Conservation (phyloP, 2,329 filamentous ascomycete species). For the Plectosphaerella cucumerina region DNA sequence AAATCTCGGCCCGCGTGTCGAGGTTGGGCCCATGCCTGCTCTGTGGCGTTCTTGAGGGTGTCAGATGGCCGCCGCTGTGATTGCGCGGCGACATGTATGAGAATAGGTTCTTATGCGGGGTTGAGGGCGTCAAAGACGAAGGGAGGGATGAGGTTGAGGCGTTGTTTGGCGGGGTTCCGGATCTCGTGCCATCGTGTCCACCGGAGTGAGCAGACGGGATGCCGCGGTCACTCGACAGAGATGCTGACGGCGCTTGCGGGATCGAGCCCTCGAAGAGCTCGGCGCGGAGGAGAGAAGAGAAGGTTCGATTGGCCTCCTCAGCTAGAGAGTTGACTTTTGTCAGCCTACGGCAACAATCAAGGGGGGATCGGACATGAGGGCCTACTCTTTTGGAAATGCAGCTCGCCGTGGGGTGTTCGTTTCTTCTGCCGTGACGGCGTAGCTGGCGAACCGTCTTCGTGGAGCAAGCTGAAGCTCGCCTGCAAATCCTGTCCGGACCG, state of each 20-base stretch:
- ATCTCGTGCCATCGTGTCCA: constrained; percentile 62
- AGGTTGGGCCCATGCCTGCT: constrained; percentile 84
- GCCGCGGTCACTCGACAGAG: constrained; percentile 51
- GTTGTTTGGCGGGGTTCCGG: constrained; percentile 76
- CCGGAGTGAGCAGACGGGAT: constrained; percentile 43
- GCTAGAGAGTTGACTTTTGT: constrained; percentile 37
- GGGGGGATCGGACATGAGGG: constrained; percentile 4
- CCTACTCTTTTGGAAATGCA: constrained; percentile 91
- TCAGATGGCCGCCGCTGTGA: constrained; percentile 74
- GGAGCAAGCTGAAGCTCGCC: constrained; percentile 85
- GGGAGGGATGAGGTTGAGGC: constrained; percentile 58
- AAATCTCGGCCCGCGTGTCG: constrained; percentile 86
- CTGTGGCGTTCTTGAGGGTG: constrained; percentile 83
- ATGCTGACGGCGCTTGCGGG: constrained; percentile 70
- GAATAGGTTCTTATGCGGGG: constrained; percentile 96
- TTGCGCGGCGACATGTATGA: constrained; percentile 78
- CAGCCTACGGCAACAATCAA: background rate
- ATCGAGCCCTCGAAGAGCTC: constrained; percentile 91
- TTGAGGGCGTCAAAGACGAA: constrained; percentile 80
- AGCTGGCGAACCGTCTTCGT: constrained; percentile 89
- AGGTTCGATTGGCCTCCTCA: constrained; percentile 93
- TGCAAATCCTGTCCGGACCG: constrained; percentile 89
- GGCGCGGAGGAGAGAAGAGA: constrained; percentile 78
- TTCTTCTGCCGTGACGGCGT: constrained; percentile 84
- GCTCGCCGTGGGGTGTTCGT: constrained; percentile 80